phyloP scores from a whole-genome alignment of 1,284 basidiomycete genomes.

The Papiliotrema flavescens region DNA sequence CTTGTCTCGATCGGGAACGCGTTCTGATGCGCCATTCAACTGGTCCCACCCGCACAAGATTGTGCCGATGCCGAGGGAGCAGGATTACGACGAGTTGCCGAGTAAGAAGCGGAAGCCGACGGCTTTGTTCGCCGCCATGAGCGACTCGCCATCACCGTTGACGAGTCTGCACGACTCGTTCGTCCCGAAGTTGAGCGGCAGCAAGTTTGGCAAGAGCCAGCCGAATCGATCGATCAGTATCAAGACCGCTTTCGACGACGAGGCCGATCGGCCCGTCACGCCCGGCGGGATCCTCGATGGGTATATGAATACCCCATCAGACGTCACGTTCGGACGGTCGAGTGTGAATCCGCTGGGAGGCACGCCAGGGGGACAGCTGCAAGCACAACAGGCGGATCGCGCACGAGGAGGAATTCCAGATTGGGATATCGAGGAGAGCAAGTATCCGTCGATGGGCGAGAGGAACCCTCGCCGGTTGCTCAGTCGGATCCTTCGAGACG shows the following conservation, averaged over 20 bases:
- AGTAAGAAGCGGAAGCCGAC: background rate
- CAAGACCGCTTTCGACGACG: background rate
- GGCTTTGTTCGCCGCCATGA: background rate
- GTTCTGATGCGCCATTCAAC: too few relatives aligned
- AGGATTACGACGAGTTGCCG: background rate
- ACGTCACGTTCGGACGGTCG: background rate
- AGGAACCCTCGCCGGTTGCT: background rate
- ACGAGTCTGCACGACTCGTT: background rate
- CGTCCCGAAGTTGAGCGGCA: background rate
- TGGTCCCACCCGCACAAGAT: too few relatives aligned
- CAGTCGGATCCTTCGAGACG: background rate
- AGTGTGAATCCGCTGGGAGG: background rate
- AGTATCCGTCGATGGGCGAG: background rate
- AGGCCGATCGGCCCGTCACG: background rate
- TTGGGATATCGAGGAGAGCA: background rate
- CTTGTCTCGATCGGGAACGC: too few relatives aligned
- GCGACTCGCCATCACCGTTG: background rate
- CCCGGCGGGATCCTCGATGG: conserved; percentile 7
- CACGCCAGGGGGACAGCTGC: too few relatives aligned
- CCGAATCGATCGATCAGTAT: conserved; percentile 2
- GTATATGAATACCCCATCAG: background rate
- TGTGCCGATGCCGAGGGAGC: background rate
- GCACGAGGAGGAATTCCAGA: background rate
- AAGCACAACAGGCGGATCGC: too few relatives aligned
- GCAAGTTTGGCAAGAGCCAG: background rate